Percentiles rank a stretch among this genome's conserved stretches.
Evolutionary conservation across 352 stramenopile species (phyloP).

Genomic region (Phytophthora hybrid): DNA sequence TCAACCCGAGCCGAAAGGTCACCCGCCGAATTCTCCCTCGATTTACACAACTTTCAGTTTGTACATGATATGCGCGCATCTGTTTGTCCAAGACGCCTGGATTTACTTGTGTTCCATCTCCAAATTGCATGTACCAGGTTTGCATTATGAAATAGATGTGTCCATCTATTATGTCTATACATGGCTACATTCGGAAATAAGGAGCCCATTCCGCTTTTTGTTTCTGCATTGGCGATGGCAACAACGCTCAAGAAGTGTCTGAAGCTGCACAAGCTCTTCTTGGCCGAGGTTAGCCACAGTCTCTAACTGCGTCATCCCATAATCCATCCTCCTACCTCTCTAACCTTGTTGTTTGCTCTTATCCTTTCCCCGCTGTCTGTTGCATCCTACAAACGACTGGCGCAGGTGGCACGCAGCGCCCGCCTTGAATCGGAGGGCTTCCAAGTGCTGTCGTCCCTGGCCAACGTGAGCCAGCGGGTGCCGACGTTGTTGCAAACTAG

Average conservation of each 20-base stretch:
- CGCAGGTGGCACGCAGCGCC: constrained; percentile 54
- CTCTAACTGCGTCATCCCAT: not conserved
- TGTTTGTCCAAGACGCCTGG: no score
- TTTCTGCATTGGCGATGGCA: constrained; percentile 40
- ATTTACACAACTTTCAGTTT: no score
- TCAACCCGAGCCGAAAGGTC: no score
- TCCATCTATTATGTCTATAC: not conserved
- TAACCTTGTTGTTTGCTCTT: not conserved
- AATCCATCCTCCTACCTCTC: not conserved
- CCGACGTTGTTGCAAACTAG: constrained; percentile 49
- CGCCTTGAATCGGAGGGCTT: constrained; percentile 68
- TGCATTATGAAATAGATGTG: not conserved
- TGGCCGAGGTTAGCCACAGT: constrained; percentile 50
- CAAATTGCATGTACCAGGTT: not conserved
- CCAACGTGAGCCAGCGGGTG: constrained; percentile 70
- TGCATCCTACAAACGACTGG: constrained; percentile 19
- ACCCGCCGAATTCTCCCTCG: no score
- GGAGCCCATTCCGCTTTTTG: not conserved
- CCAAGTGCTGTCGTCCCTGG: constrained; percentile 73
- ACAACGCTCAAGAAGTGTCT: constrained; percentile 62
- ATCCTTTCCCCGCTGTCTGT: not conserved
- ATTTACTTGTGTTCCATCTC: no score
- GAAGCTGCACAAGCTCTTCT: constrained; percentile 75
- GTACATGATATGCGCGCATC: no score
- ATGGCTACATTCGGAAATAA: constrained; percentile 3